Evolutionary conservation across 139 green algal genomes (phyloP), one percentile per base, ranked within the genome.

Genomic region (Picochlorum costavermella): DNA sequence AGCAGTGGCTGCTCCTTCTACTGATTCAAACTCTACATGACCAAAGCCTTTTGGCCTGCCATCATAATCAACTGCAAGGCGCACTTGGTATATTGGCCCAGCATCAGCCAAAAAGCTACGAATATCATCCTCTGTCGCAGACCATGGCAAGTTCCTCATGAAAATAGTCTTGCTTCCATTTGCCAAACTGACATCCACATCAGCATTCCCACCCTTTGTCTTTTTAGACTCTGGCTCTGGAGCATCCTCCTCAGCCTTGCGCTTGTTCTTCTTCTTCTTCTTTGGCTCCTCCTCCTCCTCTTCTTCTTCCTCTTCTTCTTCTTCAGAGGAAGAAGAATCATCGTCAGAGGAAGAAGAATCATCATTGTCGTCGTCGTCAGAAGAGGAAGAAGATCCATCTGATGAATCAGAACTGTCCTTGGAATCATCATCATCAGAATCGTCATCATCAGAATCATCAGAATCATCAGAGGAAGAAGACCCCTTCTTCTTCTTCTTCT

Each of bases 141-240:
- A 40, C 74, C 74, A 91, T 45, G 84, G 67, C 55, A 91, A 67
- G 70, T 91, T 91, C 53, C 83, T 81, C 13, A 87, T 72, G 67
- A 91, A 91, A 28, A 91, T 67, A 25, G 78, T 88, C 33, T 20
- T 50, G 67, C 50, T 73, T 44, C 73, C 79, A 28, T 72, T 56
- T 26, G 26, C 64, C 13, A 63, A 70, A 11, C 61, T 65, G 14
- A 55, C 71, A 30, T 75, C 75, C 6, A 71, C 67, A 20, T 53
- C 46, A 53, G 59, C 30, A 59, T 69, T 64, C 26, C 65, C 50
- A 17, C 36, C 66, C 63, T 80, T 82, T 28, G 68, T 63, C 67
- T 86, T 83, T 71, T 86, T 82, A 45, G 69, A 31, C 4, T 64
- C 61, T 3, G 67, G 65, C 61, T 73, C 57, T 53, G 63, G 50